Conservation (phyloP, 1,284 basidiomycete species). For the Athelia psychrophila region DNA sequence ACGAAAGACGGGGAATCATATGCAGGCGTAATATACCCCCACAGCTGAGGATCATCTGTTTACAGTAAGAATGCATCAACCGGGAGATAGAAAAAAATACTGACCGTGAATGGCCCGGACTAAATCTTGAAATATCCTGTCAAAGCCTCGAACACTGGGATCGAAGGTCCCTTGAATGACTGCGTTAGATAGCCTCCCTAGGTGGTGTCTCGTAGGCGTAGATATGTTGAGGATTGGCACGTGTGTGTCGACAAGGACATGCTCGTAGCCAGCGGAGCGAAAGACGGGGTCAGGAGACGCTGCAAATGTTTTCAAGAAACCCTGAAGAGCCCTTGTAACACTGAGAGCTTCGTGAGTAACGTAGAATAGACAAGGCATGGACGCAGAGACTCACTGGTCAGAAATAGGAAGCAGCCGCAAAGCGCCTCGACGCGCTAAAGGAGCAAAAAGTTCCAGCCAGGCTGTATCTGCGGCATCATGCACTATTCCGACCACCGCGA, state of each 20-base stretch:
- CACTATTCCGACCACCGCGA: conserved; percentile 35
- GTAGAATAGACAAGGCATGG: not conserved
- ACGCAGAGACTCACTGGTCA: conserved; percentile 25
- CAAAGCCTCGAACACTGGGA: conserved; percentile 29
- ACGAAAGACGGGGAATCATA: conserved; percentile 20
- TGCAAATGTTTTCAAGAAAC: conserved; percentile 26
- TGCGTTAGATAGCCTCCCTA: conserved; percentile 25
- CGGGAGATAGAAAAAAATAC: conserved; percentile 1
- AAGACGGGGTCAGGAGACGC: conserved; percentile 26
- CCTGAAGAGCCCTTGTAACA: conserved; percentile 27
- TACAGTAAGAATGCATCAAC: conserved; percentile 8
- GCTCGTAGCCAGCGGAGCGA: conserved; percentile 28
- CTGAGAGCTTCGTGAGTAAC: conserved; percentile 11
- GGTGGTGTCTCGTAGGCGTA: conserved; percentile 16
- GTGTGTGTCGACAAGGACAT: conserved; percentile 33
- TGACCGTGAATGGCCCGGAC: conserved; percentile 23
- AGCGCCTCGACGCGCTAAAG: conserved; percentile 33
- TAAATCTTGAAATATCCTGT: conserved; percentile 29
- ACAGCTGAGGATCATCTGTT: conserved; percentile 29
- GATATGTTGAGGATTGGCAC: conserved; percentile 31
- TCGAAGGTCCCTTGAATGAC: conserved; percentile 36
- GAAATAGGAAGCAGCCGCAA: conserved; percentile 33
- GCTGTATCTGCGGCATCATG: conserved; percentile 27
- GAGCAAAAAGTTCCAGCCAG: conserved; percentile 30
- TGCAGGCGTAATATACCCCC: conserved; percentile 32